These are phyloP conservation scores for Calvatia gigantea DNA, from an alignment of 768 basidiomycete species.

Conservation along the genomic window DNA sequence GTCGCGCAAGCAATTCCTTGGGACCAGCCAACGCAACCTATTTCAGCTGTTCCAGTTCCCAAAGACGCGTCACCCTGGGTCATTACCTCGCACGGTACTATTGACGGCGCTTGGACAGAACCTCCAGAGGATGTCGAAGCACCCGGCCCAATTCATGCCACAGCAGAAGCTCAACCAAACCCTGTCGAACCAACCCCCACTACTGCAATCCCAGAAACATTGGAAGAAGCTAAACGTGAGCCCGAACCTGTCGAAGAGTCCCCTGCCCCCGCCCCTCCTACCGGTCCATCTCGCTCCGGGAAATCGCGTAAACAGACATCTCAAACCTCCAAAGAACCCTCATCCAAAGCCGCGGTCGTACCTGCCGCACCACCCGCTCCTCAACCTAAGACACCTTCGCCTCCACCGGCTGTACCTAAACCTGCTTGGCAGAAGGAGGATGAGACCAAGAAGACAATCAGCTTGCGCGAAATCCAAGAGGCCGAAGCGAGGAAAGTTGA, in stretches of 20 bases:
- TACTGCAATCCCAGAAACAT: constrained; percentile 14
- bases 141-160: not conserved
- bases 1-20: constrained; percentile 32
- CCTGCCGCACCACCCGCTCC: constrained; percentile 4
- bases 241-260: constrained; percentile 4
- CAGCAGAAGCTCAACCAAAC: not conserved
- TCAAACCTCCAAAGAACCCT: constrained; percentile 4
- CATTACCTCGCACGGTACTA: constrained; percentile 39
- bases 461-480: constrained; percentile 93
- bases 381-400: constrained; percentile 12
- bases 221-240: constrained; percentile 8
- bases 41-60: constrained; percentile 23
- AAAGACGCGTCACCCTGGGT: constrained; percentile 57
- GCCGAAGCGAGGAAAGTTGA: constrained; percentile 82
- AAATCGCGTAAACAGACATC: constrained; percentile 9
- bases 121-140: not conserved
- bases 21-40: constrained; percentile 27
- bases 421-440: constrained; percentile 69
- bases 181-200: constrained; percentile 16
- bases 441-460: constrained; percentile 63
- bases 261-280: constrained; percentile 5
- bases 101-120: constrained; percentile 46
- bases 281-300: constrained; percentile 5
- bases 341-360: not conserved
- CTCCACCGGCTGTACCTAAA: constrained; percentile 32